Evolutionary conservation across 345 rosid genomes (phyloP), one percentile per base, ranked within the genome.

Genomic region (Reutealis trisperma): DNA sequence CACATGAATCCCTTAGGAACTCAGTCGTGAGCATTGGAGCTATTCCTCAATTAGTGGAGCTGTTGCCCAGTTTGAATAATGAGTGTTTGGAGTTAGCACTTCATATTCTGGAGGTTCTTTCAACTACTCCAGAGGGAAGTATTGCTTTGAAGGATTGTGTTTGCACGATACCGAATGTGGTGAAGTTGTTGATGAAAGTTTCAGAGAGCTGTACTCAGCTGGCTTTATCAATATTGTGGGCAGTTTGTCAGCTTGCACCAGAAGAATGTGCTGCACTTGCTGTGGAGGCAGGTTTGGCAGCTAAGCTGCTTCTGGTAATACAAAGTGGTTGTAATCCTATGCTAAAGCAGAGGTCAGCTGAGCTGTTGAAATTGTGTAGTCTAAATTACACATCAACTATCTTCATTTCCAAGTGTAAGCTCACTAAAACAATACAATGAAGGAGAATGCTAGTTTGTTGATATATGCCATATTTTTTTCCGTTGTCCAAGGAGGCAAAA

Each of bases 351-450:
- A 69, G 37, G 19, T 62, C 84, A n/a, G 76, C 77, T 24, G 84
- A 82, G 72, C 81, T 82, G 13, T 74, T 82, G 72, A 82, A 82
- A 70, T 30, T 82, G n/a, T 82, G 84, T 59, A 82, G 84, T 74
- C 61, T 74, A 24, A 82, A 82, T 78, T 74, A 74, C 49, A 45
- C 84, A 14, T 75, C 78, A 22, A 65, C 84, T 6, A 63, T 73
- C 62, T 78, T 77, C 78, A 74, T 77, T 74, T 81, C 84, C 61
- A 71, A 81, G 76, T 81, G 81, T 62, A 81, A 74, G 84, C 81
- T 81, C 37, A 81, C 81, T 18, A 77, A 63, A 70, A 77, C 79
- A n/a, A 77, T 81, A 27, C 81, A 81, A 62, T 77, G 77, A 81
- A 82, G 64, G 75, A 62, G 65, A 55, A 12, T 47, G 6, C 57